phyloP scores from a whole-genome alignment of 2,329 filamentous ascomycete genomes.

The Sclerotinia glacialis region DNA sequence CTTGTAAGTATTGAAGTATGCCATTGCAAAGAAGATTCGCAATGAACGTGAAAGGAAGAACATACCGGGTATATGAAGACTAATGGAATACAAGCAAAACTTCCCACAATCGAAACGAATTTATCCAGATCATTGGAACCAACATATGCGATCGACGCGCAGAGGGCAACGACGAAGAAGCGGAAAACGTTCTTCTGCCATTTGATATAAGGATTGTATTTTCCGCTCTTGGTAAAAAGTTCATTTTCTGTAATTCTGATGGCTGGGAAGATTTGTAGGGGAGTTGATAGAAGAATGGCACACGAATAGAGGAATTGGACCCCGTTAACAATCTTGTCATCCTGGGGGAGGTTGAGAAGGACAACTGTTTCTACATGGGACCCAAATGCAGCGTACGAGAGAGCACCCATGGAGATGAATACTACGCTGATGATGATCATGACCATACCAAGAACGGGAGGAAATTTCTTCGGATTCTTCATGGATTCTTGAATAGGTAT shows the following conservation, averaged over 20 bases:
- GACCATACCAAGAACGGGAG: conserved; percentile 78
- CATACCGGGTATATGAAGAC: conserved; percentile 97
- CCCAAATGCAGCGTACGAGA: conserved; percentile 95
- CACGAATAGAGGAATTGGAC: conserved; percentile 97
- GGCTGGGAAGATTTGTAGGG: conserved; percentile 94
- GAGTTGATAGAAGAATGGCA: conserved; percentile 93
- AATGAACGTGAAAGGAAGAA: conserved; percentile 31
- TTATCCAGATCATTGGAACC: conserved; percentile 94
- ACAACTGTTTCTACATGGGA: conserved; percentile 95
- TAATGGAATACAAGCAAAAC: conserved; percentile 94
- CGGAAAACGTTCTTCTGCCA: conserved; percentile 99
- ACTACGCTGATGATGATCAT: conserved; percentile 94
- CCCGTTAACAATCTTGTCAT: conserved; percentile 89
- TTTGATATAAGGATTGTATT: conserved; percentile 98
- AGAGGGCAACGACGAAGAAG: conserved; percentile 86
- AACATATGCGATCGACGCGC: conserved; percentile 83
- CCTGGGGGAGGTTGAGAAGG: conserved; percentile 91
- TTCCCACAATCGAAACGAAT: conserved; percentile 93
- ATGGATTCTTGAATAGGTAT: conserved; percentile 98
- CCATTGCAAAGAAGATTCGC: background rate
- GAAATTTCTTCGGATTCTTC: conserved; percentile 87
- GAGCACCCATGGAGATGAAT: conserved; percentile 85
- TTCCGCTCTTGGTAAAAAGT: conserved; percentile 88
- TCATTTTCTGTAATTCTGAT: conserved; percentile 96
- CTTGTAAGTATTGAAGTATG: background rate